Base-by-base conservation (phyloP, 306 rosid species). In the Astragalus membranaceus region DNA sequence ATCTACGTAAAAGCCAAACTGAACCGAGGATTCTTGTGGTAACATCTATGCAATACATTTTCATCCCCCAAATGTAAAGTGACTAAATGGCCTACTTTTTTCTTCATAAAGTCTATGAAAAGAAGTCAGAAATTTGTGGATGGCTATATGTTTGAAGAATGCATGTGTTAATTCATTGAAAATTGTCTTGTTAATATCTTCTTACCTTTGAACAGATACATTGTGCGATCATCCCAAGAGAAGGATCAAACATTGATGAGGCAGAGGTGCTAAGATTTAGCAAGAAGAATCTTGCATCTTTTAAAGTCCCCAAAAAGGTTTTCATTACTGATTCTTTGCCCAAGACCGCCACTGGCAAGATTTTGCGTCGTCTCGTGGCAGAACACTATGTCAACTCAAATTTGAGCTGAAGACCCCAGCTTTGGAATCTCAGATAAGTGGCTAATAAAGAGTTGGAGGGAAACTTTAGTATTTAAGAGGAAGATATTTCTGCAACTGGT, bases 301-400 rank as follows among this genome's bases (percentile, higher is more conserved):
- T 90, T 67, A 93, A 87, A 81, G 92, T 88, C 43, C 94, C 98
- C 13, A 93, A 93, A 72, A 88, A 66, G 80, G 92, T 85, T 6
- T 88, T 76, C 85, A 47, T 90, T 37, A 81, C 98, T 1, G 96
- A 88, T 54, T 81, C 88, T 30, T 73, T 93, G 16, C 98, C 98
- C 0, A 90, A 90, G 75, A 93, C 98, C 0, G 94, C 97, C 14
- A 78, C 92, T 0, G 97, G 97, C 17, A 93, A 93, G 76, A 87
- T 93, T 74, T 88, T 88, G 72, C 81, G 97, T 5, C 90, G 98
- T 20, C 76, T 85, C 6, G 96, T 88, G 0, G 90, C 92, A 0
- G 94, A 90, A 79, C 90, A 93, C 57, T 93, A 81, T 48, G 70
- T 84, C 9, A 81, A 81, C 92, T 32, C 79, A 79, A 50, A 62